Base-by-base conservation (phyloP, 2,329 filamentous ascomycete species). In the Neonectria magnoliae region DNA sequence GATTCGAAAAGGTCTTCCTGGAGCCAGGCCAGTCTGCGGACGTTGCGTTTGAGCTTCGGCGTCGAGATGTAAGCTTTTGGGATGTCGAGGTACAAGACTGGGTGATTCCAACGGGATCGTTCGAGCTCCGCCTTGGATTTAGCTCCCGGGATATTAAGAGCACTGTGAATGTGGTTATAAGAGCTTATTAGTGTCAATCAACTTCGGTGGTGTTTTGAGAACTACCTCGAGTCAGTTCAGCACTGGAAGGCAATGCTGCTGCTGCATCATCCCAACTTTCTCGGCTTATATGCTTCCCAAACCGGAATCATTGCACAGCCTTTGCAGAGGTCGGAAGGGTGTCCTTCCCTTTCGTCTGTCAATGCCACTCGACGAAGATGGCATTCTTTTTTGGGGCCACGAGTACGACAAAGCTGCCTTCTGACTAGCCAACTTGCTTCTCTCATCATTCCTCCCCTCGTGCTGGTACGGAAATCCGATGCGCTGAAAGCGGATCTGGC, bases 1-100 rank as follows among this genome's bases (percentile, higher is more conserved):
- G 76, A 55, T 88, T 87, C 58, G 80, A 83, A 8, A 87, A 87
- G 74, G 65, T 83, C 2, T 65, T 67, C 1, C 71, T 87, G 1
- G 68, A 68, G 2, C 67, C 78, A 0, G 82, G 83, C 3, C 76
- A 81, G 69, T 79, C 73, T 16, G 71, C 67, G 16, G 76, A 67
- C 0, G 78, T 83, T 13, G 66, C 62, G 1, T 86, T 87, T 67
- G 73, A 77, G 8, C 76, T 88, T 18, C 78, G 74, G 64, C 73
- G 81, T 22, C 73, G 82, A 9, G 82, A 85, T 56, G 62, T 84
- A 18, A 84, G 81, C 68, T 81, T 79, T 68, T 84, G 82, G 82
- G 80, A 83, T 63, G 70, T 78, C 4, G 68, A 65, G 22, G 61
- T 73, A 8, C 78, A 82, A 69, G 68, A 77, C 51, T 83, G 81